Conservation (phyloP, 2,329 filamentous ascomycete species). For the Colletotrichum spinosum region DNA sequence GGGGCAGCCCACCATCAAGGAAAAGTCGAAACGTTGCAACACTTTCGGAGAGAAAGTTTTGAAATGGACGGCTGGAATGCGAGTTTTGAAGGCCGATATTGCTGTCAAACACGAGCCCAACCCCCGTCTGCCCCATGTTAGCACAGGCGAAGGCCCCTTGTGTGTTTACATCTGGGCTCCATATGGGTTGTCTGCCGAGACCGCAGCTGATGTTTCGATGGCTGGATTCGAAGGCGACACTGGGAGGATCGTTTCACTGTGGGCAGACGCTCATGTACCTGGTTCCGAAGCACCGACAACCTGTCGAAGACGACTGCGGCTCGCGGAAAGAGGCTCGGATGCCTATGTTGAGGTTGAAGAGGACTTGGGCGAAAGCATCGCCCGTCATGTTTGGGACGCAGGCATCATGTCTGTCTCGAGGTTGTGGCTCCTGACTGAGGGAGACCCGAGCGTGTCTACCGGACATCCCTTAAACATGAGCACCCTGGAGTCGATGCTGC, state of each 20-base stretch:
- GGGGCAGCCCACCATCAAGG: constrained; percentile 42
- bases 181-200: constrained; percentile 6
- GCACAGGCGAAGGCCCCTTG: background rate
- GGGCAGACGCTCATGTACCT: constrained; percentile 46
- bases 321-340: constrained; percentile 41
- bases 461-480: constrained; percentile 8
- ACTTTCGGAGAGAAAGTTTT: constrained; percentile 36
- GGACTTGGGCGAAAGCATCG: constrained; percentile 70
- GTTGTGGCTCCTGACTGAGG: constrained; percentile 38
- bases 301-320: constrained; percentile 45
- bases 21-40: constrained; percentile 42
- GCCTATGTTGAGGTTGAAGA: constrained; percentile 60
- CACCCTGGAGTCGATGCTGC: constrained; percentile 43
- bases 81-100: constrained; percentile 51
- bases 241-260: constrained; percentile 59
- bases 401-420: constrained; percentile 60
- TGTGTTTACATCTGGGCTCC: constrained; percentile 7
- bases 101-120: constrained; percentile 10
- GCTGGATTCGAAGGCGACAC: constrained; percentile 35
- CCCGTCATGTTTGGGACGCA: constrained; percentile 70
- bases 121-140: background rate
- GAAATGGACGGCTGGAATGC: constrained; percentile 47
- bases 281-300: constrained; percentile 41
- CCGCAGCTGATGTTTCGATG: constrained; percentile 6
- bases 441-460: constrained; percentile 25